Evolutionary conservation across 805 yeast genomes (phyloP).

Genomic region (Myxozyma geophila): DNA sequence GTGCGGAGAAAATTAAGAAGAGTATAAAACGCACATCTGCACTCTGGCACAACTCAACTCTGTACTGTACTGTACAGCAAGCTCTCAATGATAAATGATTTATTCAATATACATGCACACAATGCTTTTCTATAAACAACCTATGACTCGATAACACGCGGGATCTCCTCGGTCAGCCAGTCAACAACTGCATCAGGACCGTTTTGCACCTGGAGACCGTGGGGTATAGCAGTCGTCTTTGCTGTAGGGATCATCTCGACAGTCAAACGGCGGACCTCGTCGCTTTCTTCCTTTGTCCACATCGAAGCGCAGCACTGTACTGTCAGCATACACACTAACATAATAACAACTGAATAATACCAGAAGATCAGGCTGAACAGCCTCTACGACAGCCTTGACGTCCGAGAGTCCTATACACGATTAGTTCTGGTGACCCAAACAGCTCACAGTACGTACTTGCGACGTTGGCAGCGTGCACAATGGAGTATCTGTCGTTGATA

Average conservation of each 20-base stretch:
- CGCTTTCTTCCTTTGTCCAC: constrained; percentile 12
- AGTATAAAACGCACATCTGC: too few relatives aligned
- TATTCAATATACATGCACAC: neutral
- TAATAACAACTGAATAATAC: neutral
- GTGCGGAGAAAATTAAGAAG: too few relatives aligned
- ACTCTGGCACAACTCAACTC: too few relatives aligned
- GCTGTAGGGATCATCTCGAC: constrained; percentile 1
- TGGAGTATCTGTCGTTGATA: neutral
- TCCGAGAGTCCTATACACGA: neutral
- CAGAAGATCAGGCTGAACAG: constrained; percentile 10
- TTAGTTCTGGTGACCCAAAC: neutral
- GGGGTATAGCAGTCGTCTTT: constrained; percentile 7
- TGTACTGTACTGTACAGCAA: too few relatives aligned
- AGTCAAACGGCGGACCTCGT: neutral
- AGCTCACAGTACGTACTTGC: neutral
- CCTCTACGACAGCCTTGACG: constrained; percentile 6
- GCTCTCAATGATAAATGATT: too few relatives aligned
- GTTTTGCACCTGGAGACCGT: constrained; percentile 8
- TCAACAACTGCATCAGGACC: constrained; percentile 13
- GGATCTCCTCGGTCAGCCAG: constrained; percentile 5
- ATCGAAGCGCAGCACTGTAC: constrained; percentile 14
- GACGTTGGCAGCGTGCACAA: constrained; percentile 13
- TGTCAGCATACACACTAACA: neutral
- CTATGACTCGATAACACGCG: neutral
- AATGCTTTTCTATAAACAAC: neutral